These are phyloP conservation scores for Neonectria faginata DNA, from an alignment of 2,329 filamentous ascomycete genomes.

Conservation along the genomic window DNA sequence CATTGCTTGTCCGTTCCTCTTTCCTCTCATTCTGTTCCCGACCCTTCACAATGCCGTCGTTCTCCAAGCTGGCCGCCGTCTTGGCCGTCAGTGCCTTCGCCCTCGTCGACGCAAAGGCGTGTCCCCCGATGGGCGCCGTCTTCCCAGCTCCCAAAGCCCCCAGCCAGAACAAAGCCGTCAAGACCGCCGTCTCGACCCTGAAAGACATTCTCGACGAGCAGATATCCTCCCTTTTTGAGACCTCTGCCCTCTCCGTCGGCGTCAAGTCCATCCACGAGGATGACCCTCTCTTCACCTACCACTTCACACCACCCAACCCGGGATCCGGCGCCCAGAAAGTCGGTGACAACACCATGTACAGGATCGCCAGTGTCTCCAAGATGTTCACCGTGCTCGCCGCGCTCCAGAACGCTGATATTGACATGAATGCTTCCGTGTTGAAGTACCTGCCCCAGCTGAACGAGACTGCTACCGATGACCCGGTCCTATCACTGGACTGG, in stretches of 20 bases:
- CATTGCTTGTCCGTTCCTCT: too few species aligned
- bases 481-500: constrained; percentile 55
- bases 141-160: constrained; percentile 53
- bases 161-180: constrained; percentile 46
- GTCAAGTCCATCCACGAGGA: constrained; percentile 58
- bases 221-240: constrained; percentile 44
- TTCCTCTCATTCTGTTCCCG: neutral
- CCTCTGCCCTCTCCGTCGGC: constrained; percentile 53
- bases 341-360: constrained; percentile 50
- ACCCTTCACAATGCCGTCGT: constrained; percentile 31
- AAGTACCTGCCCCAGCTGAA: constrained; percentile 57
- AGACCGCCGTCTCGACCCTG: constrained; percentile 42
- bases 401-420: constrained; percentile 46
- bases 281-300: constrained; percentile 52
- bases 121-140: constrained; percentile 58
- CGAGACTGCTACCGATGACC: constrained; percentile 41
- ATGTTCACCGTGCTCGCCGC: constrained; percentile 49
- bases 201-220: constrained; percentile 42
- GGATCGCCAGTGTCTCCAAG: constrained; percentile 52
- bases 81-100: constrained; percentile 30
- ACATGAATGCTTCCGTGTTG: constrained; percentile 57
- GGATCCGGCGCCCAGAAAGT: constrained; percentile 44
- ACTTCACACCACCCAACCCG: constrained; percentile 53
- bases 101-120: constrained; percentile 49
- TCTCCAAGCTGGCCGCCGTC: constrained; percentile 30